Conservation (phyloP, 176 grass and related monocot genomes). For the sorghum (Sorghum bicolor) region Sorghum_bicolor_NCBIv3 NC_012870.2:8866501-8867000, state of each 20-base stretch:
- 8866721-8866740: too few species aligned
- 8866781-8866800: too few species aligned
- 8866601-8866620: not conserved
- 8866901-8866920: constrained; percentile 23
- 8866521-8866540: not conserved
- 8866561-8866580: not conserved
- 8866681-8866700: too few species aligned
- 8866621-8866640: not conserved
- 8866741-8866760: too few species aligned
- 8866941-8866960: constrained; percentile 9
- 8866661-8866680: too few species aligned
- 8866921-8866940: not conserved
- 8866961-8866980: constrained; percentile 39
- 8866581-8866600: not conserved
- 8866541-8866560: not conserved
- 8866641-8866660: not conserved
- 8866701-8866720: too few species aligned
- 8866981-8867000: constrained; percentile 44
- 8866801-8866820: too few species aligned
- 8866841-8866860: too few species aligned
- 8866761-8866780: too few species aligned
- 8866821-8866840: too few species aligned
- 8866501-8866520: not conserved
- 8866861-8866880: too few species aligned
- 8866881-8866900: constrained; percentile 36